phyloP scores from a whole-genome alignment of 169 alveolate species.

The Plasmodium vivax region DNA sequence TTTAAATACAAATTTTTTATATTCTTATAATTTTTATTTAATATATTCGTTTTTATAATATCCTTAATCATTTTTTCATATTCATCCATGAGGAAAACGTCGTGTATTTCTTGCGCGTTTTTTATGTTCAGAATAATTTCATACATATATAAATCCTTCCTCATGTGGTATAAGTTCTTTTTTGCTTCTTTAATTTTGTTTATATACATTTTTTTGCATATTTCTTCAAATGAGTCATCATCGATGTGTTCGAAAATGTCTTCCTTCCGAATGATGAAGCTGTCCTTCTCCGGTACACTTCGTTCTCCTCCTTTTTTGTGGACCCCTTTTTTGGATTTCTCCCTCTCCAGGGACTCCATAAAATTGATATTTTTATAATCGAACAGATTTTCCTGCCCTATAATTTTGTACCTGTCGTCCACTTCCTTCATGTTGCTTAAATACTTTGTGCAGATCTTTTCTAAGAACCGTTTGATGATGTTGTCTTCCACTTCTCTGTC shows the following conservation, averaged over 20 bases:
- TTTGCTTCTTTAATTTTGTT: constrained; percentile 27
- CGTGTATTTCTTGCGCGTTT: constrained; percentile 43
- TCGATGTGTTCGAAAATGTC: constrained; percentile 58
- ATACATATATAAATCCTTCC: constrained; percentile 54
- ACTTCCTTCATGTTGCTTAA: constrained; percentile 5
- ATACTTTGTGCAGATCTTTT: constrained; percentile 30
- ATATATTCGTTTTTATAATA: constrained; percentile 51
- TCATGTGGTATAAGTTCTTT: constrained; percentile 40
- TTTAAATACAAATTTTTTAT: constrained; percentile 70
- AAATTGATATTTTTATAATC: constrained; percentile 40
- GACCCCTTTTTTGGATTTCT: background rate
- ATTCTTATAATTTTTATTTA: constrained; percentile 54
- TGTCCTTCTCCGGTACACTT: background rate
- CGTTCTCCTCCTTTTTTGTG: constrained; percentile 10
- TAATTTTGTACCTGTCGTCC: constrained; percentile 1
- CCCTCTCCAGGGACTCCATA: constrained; percentile 5
- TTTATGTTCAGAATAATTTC: constrained; percentile 59
- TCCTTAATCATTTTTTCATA: constrained; percentile 70
- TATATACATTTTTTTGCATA: constrained; percentile 70
- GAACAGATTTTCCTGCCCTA: constrained; percentile 33
- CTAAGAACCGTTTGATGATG: constrained; percentile 55
- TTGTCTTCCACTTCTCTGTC: constrained; percentile 64
- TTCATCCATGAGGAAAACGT: constrained; percentile 33
- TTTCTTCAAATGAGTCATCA: constrained; percentile 40
- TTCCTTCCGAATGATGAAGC: constrained; percentile 24